Conservation (phyloP, 805 yeast species). For the Suhomyces emberorum region DNA sequence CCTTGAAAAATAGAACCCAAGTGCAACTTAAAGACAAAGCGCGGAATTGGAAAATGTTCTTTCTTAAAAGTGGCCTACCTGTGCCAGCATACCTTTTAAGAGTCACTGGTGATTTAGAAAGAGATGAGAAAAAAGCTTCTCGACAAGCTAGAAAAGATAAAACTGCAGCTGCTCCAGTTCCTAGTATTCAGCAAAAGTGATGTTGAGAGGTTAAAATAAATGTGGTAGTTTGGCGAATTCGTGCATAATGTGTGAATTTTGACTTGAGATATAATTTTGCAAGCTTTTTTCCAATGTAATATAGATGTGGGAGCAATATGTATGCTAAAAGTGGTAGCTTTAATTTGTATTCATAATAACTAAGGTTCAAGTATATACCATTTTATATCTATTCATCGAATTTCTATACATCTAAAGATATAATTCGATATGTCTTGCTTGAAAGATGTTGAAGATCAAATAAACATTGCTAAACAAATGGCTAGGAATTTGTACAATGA, state of each 20-base stretch:
- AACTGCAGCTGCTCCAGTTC: constrained; percentile 42
- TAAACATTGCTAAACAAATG: constrained; percentile 37
- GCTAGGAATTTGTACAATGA: constrained; percentile 48
- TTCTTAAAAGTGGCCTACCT: constrained; percentile 67
- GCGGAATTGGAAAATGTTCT: constrained; percentile 89
- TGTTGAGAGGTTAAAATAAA: too few species aligned
- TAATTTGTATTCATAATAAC: too few species aligned
- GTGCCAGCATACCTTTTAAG: constrained; percentile 76
- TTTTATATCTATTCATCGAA: too few species aligned
- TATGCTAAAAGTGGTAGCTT: too few species aligned
- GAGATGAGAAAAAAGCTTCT: constrained; percentile 43
- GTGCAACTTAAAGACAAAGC: constrained; percentile 96
- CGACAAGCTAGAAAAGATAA: constrained; percentile 26
- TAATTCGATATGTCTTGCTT: too few species aligned
- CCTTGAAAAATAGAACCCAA: constrained; percentile 81
- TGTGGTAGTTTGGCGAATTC: too few species aligned
- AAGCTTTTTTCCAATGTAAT: too few species aligned
- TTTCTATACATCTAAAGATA: too few species aligned
- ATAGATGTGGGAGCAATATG: too few species aligned
- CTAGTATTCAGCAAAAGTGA: constrained; percentile 14
- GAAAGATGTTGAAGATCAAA: constrained; percentile 4
- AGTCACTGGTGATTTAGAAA: constrained; percentile 83
- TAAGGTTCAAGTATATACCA: too few species aligned
- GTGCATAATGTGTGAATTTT: too few species aligned
- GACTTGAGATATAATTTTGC: too few species aligned